Base-by-base conservation (phyloP, 1,139 yeast genomes). In the Geotrichum bryndzae region DNA sequence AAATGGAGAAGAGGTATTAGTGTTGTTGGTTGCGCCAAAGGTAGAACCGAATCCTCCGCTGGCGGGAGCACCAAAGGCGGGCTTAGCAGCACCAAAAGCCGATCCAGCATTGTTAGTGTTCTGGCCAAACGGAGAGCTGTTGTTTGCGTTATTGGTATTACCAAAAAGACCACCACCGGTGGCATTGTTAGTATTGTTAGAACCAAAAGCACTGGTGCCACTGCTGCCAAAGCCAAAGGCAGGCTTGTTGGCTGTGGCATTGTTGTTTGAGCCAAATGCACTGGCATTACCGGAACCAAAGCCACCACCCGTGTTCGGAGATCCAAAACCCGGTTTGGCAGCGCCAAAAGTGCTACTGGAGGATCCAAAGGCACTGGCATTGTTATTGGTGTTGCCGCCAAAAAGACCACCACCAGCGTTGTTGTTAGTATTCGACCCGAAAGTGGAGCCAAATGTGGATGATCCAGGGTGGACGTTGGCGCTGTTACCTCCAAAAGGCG, bases 281-380 rank as follows among this genome's bases (percentile, higher is more conserved):
- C 51, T 25, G 64, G 33, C 7, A 7, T 41, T 41, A 7, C 48
- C 48, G 1, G 41, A 31, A 10, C 58, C 58, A 54, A 38, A 27
- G 7, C 58, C 56, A 27, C 65, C 65, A 51, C 53, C 29, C 18
- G 60, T 48, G 38, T 29, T 29, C 8, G 77, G 69, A 8, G 77
- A 77, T 2, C 79, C 80, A 56, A 66, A 61, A 3, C 27, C 27
- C 11, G 55, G 46, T 18, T 53, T 53, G 33, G 55, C 3, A 4
- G 65, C 55, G 3, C 61, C 61, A 58, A 58, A 58, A 10, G 61
- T 58, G 33, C 53, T 54, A 10, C 15, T 29, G n/a, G 77, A 69
- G 10, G 77, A 77, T 2, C 79, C 80, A 56, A 66, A 61, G 1
- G 69, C 72, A 33, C 66, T 57, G 1, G 65, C 48, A n/a, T 38